Evolutionary conservation across 331 rosid genomes (phyloP).

Genomic region (Saraca asoca): DNA sequence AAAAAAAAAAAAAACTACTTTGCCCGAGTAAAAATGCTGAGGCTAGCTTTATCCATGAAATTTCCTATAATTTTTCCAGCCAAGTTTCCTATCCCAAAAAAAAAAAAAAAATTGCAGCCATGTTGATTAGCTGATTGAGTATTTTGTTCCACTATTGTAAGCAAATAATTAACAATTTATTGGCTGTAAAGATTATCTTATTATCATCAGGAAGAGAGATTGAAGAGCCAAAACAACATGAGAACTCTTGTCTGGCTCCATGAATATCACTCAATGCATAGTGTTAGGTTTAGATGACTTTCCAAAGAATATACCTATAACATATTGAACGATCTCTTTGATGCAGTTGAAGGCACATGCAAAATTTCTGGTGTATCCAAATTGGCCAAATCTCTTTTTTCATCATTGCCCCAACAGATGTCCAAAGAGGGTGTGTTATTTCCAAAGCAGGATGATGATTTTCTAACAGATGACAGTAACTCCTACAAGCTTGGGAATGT

Average conservation of each 20-base stretch:
- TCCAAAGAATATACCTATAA: constrained; percentile 44
- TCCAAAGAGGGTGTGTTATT: constrained; percentile 60
- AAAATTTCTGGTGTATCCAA: constrained; percentile 78
- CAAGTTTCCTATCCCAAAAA: too few species aligned
- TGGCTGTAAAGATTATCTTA: too few species aligned
- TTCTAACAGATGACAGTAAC: constrained; percentile 61
- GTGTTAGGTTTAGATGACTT: constrained; percentile 41
- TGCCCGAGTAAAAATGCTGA: too few species aligned
- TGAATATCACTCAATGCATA: constrained; percentile 21
- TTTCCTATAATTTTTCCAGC: too few species aligned
- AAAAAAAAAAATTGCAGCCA: too few species aligned
- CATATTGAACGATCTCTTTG: constrained; percentile 73
- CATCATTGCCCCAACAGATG: constrained; percentile 65
- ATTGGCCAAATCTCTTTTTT: constrained; percentile 93
- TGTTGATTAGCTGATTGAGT: too few species aligned
- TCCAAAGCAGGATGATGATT: constrained; percentile 64
- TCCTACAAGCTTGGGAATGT: constrained; percentile 65
- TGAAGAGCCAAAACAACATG: neutral
- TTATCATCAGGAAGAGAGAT: neutral
- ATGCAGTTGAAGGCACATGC: constrained; percentile 89
- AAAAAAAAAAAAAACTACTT: too few species aligned
- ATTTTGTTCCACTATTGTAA: too few species aligned
- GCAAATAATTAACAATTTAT: too few species aligned
- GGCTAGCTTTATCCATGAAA: too few species aligned
- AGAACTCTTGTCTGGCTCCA: constrained; percentile 19